Evolutionary conservation across 1,284 basidiomycete species (phyloP), one percentile per base, ranked within the genome.

Genomic region (Boletus subluridellus): DNA sequence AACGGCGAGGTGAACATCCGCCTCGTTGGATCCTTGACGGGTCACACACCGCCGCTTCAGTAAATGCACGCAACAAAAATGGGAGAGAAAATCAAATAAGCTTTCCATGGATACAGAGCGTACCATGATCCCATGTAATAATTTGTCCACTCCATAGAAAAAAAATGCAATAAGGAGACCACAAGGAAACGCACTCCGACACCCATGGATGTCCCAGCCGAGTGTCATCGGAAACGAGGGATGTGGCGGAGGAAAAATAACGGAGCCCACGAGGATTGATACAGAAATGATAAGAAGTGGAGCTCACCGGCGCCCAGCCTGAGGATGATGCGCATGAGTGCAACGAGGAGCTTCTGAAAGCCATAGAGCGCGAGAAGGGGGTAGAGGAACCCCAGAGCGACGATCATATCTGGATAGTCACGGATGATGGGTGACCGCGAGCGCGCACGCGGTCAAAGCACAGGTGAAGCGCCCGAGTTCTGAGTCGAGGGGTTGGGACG

Each of bases 1-100:
- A 12, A 81, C 72, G 15, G 76, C 78, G 17, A 81, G 72, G 42
- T 74, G 74, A 15, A 81, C 75, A 10, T 64, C 65, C 2, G 56
- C 39, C 35, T 64, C 62, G 41, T 70, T 60, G 17, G 54, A 35
- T 9, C 45, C 70, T 73, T 62, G 59, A 56, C 39, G 38, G 21
- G 21, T 24, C 2, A 51, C 41, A 15, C 12, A 54, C 4, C 4
- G 17, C 28, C 10, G 38, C 46, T 54, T 70, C 39, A 73, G 67
- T 32, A n/a, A 56, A 44, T 15, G 52, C 3, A 34, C 2, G 2
- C 9, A 48, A 41, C 5, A 52, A 46, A 7, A 59, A n/a, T 11
- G 34, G 28, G 39, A 60, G 38, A 47, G 26, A 57, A 60, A 55
- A 41, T 7, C 1, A 26, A 17, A 45, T 14, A 12, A 11, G n/a